These are phyloP conservation scores for Berkeleyomyces rouxiae DNA, from an alignment of 2,329 filamentous ascomycete species.

Conservation along the genomic window DNA sequence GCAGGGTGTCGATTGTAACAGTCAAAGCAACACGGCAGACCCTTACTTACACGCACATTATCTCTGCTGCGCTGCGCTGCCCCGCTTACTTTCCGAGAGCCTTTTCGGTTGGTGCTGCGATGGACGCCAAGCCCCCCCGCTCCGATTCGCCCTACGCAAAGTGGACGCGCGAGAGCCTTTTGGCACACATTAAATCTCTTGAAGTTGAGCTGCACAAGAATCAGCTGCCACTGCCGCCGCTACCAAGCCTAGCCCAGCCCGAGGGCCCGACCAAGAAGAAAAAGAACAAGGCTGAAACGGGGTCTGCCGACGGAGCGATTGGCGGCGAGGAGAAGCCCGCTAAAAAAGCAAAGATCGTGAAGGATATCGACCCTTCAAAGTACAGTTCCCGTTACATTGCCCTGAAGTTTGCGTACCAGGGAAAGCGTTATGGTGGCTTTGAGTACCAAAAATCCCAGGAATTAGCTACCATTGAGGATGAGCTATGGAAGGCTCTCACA, in stretches of 20 bases:
- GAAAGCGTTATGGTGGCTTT: constrained; percentile 80
- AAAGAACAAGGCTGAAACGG: constrained; percentile 7
- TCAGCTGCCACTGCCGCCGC: constrained; percentile 9
- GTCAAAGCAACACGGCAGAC: background rate
- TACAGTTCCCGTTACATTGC: constrained; percentile 77
- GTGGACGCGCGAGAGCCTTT: constrained; percentile 53
- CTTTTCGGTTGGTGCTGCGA: constrained; percentile 6
- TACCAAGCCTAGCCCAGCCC: constrained; percentile 10
- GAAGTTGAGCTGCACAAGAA: constrained; percentile 45
- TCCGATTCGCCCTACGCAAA: constrained; percentile 35
- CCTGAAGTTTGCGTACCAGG: constrained; percentile 85
- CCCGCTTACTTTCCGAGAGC: background rate
- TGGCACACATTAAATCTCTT: constrained; percentile 49
- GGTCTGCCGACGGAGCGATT: background rate
- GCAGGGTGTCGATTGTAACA: background rate
- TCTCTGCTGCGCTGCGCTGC: background rate
- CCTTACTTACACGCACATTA: background rate
- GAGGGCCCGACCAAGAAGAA: constrained; percentile 6
- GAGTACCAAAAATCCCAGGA: constrained; percentile 65
- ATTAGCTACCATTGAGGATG: constrained; percentile 75
- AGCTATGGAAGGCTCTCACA: constrained; percentile 78
- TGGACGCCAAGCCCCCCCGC: constrained; percentile 1
- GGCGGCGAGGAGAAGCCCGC: constrained; percentile 10
- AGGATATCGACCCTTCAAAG: constrained; percentile 55
- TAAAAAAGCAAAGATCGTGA: constrained; percentile 24